These are phyloP conservation scores for Chalaropsis thielavioides DNA, from an alignment of 2,329 filamentous ascomycete species.

Conservation along the genomic window DNA sequence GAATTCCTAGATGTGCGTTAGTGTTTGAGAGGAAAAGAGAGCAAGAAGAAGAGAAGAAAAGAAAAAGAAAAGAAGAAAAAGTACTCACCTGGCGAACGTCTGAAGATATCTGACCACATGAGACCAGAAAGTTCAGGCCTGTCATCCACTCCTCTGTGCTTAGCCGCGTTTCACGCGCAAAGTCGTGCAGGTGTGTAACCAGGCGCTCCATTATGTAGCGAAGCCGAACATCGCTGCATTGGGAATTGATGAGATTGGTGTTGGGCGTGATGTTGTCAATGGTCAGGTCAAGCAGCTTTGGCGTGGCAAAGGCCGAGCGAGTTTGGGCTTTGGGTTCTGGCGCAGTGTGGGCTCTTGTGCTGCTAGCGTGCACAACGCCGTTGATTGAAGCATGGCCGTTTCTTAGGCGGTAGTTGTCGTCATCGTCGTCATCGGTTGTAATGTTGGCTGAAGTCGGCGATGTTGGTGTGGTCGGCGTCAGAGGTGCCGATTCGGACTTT, in stretches of 20 bases:
- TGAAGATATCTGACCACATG: conserved; percentile 52
- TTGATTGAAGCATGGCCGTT: not conserved
- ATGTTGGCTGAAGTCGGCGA: not conserved
- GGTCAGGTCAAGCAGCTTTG: conserved; percentile 38
- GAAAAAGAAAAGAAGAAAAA: not conserved
- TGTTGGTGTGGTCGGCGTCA: not conserved
- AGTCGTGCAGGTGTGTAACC: conserved; percentile 60
- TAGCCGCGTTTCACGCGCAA: conserved; percentile 58
- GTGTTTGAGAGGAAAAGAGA: not conserved
- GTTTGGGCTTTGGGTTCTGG: not conserved
- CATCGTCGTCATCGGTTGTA: not conserved
- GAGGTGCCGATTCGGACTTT: not conserved
- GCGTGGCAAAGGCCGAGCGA: not conserved
- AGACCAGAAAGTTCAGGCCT: conserved; percentile 52
- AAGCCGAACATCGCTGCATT: conserved; percentile 44
- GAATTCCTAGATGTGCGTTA: conserved; percentile 39
- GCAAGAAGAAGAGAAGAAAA: not conserved
- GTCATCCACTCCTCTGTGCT: conserved; percentile 61
- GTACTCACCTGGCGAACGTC: conserved; percentile 48
- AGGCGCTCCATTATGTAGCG: conserved; percentile 56
- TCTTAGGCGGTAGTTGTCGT: not conserved
- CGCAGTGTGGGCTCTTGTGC: not conserved
- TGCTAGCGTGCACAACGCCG: not conserved
- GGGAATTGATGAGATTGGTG: conserved; percentile 54
- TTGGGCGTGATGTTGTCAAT: conserved; percentile 64